Base-by-base conservation (phyloP, 2,329 filamentous ascomycete genomes). In the Clarireedia hainanense region DNA sequence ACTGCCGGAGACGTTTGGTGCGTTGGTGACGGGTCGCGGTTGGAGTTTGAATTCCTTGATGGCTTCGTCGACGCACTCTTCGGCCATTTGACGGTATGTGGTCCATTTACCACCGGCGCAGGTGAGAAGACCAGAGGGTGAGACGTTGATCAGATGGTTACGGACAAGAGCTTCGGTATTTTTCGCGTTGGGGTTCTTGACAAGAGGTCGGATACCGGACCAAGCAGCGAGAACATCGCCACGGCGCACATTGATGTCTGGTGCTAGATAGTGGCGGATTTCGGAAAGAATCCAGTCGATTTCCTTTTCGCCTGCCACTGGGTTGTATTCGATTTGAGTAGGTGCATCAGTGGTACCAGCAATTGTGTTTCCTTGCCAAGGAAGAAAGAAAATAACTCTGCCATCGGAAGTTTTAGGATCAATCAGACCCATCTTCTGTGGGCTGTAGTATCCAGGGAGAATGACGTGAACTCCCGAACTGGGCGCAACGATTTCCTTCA, bases 71-170 rank as follows among this genome's bases (percentile, higher is more conserved):
- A 95, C 89, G 46, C 87, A 88, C 69, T 95, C 89, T 72, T 95
- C 89, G 23, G 89, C 88, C 90, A 95, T 95, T 71, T 95, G 88
- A 56, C 90, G 85, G 73, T 95, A 95, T 1, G 90, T 95, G 2
- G 90, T 95, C 90, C 90, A 95, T 73, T 95, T 95, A 48, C 90
- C 90, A 63, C 90, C 90, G 27, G 89, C 89, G 67, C 89, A 91
- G 36, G 90, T 95, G 62, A 95, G 74, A 20, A 95, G 79, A 10
- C 90, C 90, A 6, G 88, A 89, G 2, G 80, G 72, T n/a, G 89
- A 92, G 50, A 89, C 79, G 58, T 89, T 86, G 63, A 95, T 81
- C 45, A 95, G 77, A 69, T 95, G 90, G 70, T 91, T 95, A 56
- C 90, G 87, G 51, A 95, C 90, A 17, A 95, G 81, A 26, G 89